Conservation (phyloP, 306 rosid genomes). For the Quercus dentata region DNA sequence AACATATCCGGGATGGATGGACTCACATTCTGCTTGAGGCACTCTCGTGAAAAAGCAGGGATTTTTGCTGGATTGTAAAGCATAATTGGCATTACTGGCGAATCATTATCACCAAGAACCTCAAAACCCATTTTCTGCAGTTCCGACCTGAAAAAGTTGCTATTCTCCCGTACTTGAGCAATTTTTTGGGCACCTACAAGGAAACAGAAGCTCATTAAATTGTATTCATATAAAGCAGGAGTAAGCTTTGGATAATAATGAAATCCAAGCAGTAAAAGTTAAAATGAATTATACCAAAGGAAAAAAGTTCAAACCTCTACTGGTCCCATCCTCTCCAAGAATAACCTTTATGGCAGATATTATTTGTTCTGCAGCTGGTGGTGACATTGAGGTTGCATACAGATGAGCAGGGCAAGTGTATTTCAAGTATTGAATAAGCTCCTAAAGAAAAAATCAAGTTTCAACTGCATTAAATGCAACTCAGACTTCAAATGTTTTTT, state of each 20-base stretch:
- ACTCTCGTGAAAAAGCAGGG: slow-evolving; percentile 89
- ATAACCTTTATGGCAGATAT: slow-evolving; percentile 69
- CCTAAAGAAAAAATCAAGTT: slow-evolving; percentile 36
- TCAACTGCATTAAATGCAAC: no score
- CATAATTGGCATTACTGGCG: slow-evolving; percentile 91
- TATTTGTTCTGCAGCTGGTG: slow-evolving; percentile 87
- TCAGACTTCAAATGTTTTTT: neutral
- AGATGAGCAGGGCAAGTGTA: slow-evolving; percentile 88
- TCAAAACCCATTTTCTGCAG: slow-evolving; percentile 81
- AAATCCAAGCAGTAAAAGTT: neutral
- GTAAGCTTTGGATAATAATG: no score
- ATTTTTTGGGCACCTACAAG: slow-evolving; percentile 77
- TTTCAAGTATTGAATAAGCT: slow-evolving; percentile 69
- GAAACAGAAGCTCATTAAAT: neutral
- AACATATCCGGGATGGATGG: neutral
- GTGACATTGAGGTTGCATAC: slow-evolving; percentile 85
- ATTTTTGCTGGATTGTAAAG: slow-evolving; percentile 85
- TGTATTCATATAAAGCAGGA: neutral
- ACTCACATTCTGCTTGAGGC: slow-evolving; percentile 78
- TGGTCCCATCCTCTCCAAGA: slow-evolving; percentile 92
- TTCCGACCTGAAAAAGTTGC: slow-evolving; percentile 89
- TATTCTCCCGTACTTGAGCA: slow-evolving; percentile 68
- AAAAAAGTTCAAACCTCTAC: slow-evolving; percentile 48
- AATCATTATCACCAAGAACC: slow-evolving; percentile 71
- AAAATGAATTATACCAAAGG: neutral